Evolutionary conservation across 805 yeast species (phyloP).

Genomic region (Candida nanaspora): DNA sequence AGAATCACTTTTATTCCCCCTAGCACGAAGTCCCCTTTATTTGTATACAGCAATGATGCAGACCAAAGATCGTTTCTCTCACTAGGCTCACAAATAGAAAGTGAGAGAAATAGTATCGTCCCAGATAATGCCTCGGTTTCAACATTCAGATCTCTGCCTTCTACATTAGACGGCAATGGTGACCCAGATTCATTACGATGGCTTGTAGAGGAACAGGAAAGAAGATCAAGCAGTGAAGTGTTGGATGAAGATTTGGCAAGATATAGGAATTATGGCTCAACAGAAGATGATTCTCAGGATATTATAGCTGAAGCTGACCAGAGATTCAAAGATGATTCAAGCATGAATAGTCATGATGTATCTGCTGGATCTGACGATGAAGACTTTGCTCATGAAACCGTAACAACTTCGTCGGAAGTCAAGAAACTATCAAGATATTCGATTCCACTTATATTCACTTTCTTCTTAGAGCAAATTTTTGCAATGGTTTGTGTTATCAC

Average conservation of each 20-base stretch:
- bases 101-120: slow-evolving; percentile 16
- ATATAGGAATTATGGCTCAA: slow-evolving; percentile 13
- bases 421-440: slow-evolving; percentile 34
- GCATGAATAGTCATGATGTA: slow-evolving; percentile 3
- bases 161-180: slow-evolving; percentile 24
- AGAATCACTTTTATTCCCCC: slow-evolving; percentile 30
- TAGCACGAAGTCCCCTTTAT: slow-evolving; percentile 28
- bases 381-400: slow-evolving; percentile 24
- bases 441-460: slow-evolving; percentile 56
- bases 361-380: slow-evolving; percentile 15
- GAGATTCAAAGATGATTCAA: slow-evolving; percentile 15
- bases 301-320: slow-evolving; percentile 18
- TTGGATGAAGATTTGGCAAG: not conserved
- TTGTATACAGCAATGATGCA: slow-evolving; percentile 23
- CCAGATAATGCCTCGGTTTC: slow-evolving; percentile 24
- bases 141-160: slow-evolving; percentile 29
- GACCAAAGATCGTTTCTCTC: slow-evolving; percentile 30
- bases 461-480: slow-evolving; percentile 49
- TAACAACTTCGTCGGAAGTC: slow-evolving; percentile 22
- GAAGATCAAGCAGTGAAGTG: slow-evolving; percentile 15
- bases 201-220: slow-evolving; percentile 29
- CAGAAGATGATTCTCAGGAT: slow-evolving; percentile 13
- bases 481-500: slow-evolving; percentile 71
- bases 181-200: slow-evolving; percentile 27
- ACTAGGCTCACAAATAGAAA: slow-evolving; percentile 21